Evolutionary conservation across 331 rosid genomes (phyloP), one percentile per base, ranked within the genome.

Genomic region (Telfairia occidentalis): DNA sequence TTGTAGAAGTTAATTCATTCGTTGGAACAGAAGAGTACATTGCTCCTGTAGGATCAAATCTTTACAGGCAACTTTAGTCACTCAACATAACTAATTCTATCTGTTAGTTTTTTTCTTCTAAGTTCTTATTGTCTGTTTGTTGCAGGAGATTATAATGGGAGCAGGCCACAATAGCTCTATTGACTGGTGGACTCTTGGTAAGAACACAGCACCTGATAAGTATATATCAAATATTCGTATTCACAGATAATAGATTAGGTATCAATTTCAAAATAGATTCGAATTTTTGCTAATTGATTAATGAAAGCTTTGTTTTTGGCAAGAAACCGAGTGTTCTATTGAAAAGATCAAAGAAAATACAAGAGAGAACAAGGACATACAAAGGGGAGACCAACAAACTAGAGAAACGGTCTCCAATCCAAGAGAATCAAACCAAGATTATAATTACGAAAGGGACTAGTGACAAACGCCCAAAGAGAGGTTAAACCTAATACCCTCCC

Each of bases 121-220:
- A 59, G 32, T 58, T 74, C 28, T 6, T 58, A 26, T 5, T 59
- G 24, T 81, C 12, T 77, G 83, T 89, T 77, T 57, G 83, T 78
- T 81, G 55, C 94, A 94, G 98, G 98, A 94, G 87, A 94, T 88
- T 80, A 85, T 94, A 77, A 91, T 88, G 1, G 98, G 98, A 50
- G 82, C 88, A 21, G 87, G 89, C 85, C 98, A 94, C 78, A 74
- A 86, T 71, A 91, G 98, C 70, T 96, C 95, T 26, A 88, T 94
- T 46, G 98, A 94, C 79, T 94, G 98, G 98, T 94, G 98, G 98
- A 86, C 98, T 63, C 85, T 94, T 64, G 98, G 98, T 94, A 86
- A 86, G 85, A 73, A 61, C 65, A 18, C 48, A 34, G 18, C 59
- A 54, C 10, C 72, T 8, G n/a, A 9, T 29, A 43, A 48, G 71